Percentiles rank a stretch among this genome's conserved stretches.
These are phyloP conservation scores for Corchorus capsularis DNA, from an alignment of 345 rosid species.

Conservation along the genomic window DNA sequence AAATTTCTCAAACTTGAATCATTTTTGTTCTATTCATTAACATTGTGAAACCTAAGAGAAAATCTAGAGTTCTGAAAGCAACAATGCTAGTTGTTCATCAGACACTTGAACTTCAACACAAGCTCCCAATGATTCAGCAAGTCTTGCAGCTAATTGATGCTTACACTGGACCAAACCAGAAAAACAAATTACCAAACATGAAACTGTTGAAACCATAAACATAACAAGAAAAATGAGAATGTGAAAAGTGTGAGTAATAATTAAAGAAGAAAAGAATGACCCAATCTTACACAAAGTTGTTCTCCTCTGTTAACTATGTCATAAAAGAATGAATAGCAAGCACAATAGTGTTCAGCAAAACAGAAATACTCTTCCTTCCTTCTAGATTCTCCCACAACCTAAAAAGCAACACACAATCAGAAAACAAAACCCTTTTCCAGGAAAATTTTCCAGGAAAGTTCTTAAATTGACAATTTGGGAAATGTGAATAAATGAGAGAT, in stretches of 20 bases:
- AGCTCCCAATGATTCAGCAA: constrained; percentile 65
- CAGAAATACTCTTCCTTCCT: constrained; percentile 87
- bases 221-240: background rate
- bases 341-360: constrained; percentile 74
- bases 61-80: constrained; percentile 58
- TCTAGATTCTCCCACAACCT: constrained; percentile 90
- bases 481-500: background rate
- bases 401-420: constrained; percentile 1
- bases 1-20: constrained; percentile 5
- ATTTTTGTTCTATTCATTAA: background rate
- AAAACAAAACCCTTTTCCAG: constrained; percentile 1
- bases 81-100: constrained; percentile 66
- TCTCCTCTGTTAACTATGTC: constrained; percentile 87
- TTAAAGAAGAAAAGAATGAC: background rate
- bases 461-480: background rate
- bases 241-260: background rate
- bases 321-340: constrained; percentile 87
- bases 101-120: constrained; percentile 59
- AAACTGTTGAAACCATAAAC: background rate
- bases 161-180: constrained; percentile 54
- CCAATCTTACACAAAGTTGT: constrained; percentile 68
- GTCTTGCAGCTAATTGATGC: constrained; percentile 85
- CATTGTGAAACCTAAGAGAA: background rate
- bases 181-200: constrained; percentile 11
- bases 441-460: background rate